Evolutionary conservation across 2,329 filamentous ascomycete species (phyloP).

Genomic region (Colletotrichum limetticola): DNA sequence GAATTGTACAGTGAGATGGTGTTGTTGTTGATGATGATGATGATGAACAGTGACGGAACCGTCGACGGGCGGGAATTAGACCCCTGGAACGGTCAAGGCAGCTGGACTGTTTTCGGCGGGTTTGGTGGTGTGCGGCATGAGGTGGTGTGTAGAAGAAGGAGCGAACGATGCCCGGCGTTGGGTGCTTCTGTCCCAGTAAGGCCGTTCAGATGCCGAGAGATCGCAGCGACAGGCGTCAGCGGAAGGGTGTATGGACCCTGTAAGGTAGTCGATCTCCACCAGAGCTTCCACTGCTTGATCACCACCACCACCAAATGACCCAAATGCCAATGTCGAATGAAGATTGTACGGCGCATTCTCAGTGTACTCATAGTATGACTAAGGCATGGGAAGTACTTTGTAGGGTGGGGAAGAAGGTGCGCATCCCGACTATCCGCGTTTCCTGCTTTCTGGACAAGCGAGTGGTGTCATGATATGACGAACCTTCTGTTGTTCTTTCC

Average conservation of each 20-base stretch:
- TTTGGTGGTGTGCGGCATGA: conserved; percentile 5
- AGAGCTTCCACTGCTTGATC: conserved; percentile 6
- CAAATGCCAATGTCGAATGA: not conserved
- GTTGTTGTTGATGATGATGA: not conserved
- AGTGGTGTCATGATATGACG: not conserved
- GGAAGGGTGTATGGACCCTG: not conserved
- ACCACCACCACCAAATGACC: not conserved
- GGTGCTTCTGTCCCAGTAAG: not conserved
- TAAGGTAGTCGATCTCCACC: conserved; percentile 12
- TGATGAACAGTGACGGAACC: not conserved
- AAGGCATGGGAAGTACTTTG: not conserved
- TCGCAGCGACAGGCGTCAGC: conserved; percentile 18
- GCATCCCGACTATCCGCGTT: not conserved
- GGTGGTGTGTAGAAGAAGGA: not conserved
- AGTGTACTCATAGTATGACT: not conserved
- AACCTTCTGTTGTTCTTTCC: not conserved
- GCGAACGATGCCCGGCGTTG: not conserved
- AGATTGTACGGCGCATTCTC: too few species aligned
- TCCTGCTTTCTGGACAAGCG: not conserved
- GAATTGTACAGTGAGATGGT: not conserved
- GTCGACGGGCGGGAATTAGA: not conserved
- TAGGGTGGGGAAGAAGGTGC: not conserved
- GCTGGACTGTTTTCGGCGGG: conserved; percentile 8
- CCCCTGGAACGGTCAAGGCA: not conserved
- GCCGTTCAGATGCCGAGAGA: conserved; percentile 27